A percentile compares a stretch with the other conserved stretches of the same genome.
Conservation (phyloP, 1,284 basidiomycete species). For the Ustanciosporium gigantosporum region DNA sequence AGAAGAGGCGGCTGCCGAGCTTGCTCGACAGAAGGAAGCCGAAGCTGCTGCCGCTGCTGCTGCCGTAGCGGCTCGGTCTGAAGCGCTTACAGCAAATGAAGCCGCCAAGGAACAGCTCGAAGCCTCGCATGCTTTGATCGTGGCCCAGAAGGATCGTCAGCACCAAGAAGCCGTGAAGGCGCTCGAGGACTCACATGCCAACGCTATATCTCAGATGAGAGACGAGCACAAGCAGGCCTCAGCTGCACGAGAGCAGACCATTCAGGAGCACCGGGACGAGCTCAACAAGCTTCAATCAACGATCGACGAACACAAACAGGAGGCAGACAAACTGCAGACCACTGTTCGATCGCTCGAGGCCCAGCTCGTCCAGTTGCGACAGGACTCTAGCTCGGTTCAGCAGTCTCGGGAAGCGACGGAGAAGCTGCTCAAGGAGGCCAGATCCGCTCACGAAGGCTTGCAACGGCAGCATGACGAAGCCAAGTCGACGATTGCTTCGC, state of each 20-base stretch:
- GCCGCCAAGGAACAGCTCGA: slow-evolving; percentile 30
- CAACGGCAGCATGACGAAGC: slow-evolving; percentile 34
- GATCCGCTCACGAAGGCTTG: slow-evolving; percentile 12
- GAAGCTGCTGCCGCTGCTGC: slow-evolving; percentile 34
- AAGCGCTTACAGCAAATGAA: slow-evolving; percentile 33
- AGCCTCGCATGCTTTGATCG: slow-evolving; percentile 22
- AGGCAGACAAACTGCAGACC: neutral
- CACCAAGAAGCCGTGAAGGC: slow-evolving; percentile 34
- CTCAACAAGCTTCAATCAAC: neutral
- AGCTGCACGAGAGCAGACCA: slow-evolving; percentile 18
- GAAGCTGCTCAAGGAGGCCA: slow-evolving; percentile 11
- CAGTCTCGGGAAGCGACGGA: slow-evolving; percentile 14
- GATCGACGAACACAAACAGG: slow-evolving; percentile 1
- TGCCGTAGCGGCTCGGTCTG: slow-evolving; percentile 32
- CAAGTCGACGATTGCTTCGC: slow-evolving; percentile 24
- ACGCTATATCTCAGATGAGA: slow-evolving; percentile 19
- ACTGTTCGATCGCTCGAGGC: slow-evolving; percentile 2
- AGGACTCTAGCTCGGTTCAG: slow-evolving; percentile 2
- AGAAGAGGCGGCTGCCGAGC: slow-evolving; percentile 23
- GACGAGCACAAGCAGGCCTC: slow-evolving; percentile 33
- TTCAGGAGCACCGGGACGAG: slow-evolving; percentile 2
- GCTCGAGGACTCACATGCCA: slow-evolving; percentile 31
- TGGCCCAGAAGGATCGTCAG: slow-evolving; percentile 36
- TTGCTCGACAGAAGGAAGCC: slow-evolving; percentile 26
- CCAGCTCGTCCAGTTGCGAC: slow-evolving; percentile 4